Evolutionary conservation across 129 eudicot genomes (phyloP).

Genomic region (Centrapalus pauciflorus): DNA sequence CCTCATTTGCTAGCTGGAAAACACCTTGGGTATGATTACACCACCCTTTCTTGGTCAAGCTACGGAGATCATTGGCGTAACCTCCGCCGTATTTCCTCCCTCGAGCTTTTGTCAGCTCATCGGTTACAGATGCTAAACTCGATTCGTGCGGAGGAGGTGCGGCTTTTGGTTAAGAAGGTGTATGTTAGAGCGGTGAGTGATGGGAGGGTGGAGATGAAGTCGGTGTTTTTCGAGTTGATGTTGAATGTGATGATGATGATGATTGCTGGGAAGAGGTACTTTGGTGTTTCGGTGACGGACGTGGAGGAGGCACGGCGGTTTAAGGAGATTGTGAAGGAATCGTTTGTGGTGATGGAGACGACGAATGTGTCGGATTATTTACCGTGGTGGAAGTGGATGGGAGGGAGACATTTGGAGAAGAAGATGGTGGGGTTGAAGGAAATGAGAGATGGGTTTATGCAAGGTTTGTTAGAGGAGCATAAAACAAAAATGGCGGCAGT

Average conservation of each 20-base stretch:
- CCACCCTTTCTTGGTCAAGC: slow-evolving; percentile 20
- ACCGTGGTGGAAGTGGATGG: slow-evolving; percentile 40
- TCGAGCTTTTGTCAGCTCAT: slow-evolving; percentile 23
- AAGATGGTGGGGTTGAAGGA: slow-evolving; percentile 24
- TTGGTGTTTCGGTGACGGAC: slow-evolving; percentile 17
- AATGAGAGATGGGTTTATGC: slow-evolving; percentile 31
- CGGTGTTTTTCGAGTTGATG: slow-evolving; percentile 34
- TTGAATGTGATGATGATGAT: slow-evolving; percentile 50
- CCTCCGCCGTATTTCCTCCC: slow-evolving; percentile 14
- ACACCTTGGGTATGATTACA: slow-evolving; percentile 25
- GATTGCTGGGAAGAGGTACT: slow-evolving; percentile 53
- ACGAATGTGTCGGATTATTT: slow-evolving; percentile 39
- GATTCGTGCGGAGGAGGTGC: slow-evolving; percentile 23
- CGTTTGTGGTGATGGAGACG: slow-evolving; percentile 18
- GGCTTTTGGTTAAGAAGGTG: slow-evolving; percentile 4
- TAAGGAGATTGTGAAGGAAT: slow-evolving; percentile 33
- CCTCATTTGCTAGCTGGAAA: slow-evolving; percentile 28
- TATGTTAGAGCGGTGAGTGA: not conserved
- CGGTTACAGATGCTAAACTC: not conserved
- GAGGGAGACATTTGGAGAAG: slow-evolving; percentile 26
- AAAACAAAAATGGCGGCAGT: not conserved
- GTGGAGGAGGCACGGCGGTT: slow-evolving; percentile 32
- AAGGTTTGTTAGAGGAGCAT: slow-evolving; percentile 34
- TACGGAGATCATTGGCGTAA: slow-evolving; percentile 30
- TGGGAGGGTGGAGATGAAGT: slow-evolving; percentile 21